Conservation (phyloP, 768 basidiomycete genomes). For the Termitomyces sp. region DNA sequence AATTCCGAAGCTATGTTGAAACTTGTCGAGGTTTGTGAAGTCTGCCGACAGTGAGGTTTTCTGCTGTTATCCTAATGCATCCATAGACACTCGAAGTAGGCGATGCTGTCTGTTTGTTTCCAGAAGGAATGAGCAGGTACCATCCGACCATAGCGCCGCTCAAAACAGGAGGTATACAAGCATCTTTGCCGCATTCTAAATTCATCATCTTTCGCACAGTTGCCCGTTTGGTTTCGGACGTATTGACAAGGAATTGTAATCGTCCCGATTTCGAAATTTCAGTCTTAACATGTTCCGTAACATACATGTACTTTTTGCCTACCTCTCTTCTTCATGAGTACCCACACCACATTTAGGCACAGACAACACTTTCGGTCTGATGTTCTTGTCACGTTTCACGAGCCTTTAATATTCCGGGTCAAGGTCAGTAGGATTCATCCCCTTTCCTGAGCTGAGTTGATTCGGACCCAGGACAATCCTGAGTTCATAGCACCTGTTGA, state of each 20-base stretch:
- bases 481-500: constrained; percentile 67
- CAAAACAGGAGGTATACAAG: constrained; percentile 70
- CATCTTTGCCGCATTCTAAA: background rate
- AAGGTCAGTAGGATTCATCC: constrained; percentile 34
- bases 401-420: constrained; percentile 59
- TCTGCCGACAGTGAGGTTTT: background rate
- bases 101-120: constrained; percentile 79
- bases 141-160: constrained; percentile 84
- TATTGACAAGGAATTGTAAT: constrained; percentile 62
- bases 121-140: constrained; percentile 83
- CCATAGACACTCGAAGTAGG: constrained; percentile 66
- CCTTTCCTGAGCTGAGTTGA: background rate
- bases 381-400: constrained; percentile 78
- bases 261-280: constrained; percentile 68
- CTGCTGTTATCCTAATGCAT: background rate
- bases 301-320: constrained; percentile 54
- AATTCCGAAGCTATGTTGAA: constrained; percentile 66
- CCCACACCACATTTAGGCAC: constrained; percentile 43
- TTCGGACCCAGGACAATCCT: constrained; percentile 48
- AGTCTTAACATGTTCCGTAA: constrained; percentile 73
- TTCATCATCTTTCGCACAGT: constrained; percentile 35
- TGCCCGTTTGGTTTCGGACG: constrained; percentile 75
- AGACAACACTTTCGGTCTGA: constrained; percentile 85
- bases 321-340: background rate
- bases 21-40: constrained; percentile 51